Conservation (phyloP, 305 asterid genomes). For the Fraxinus dipetala region DNA sequence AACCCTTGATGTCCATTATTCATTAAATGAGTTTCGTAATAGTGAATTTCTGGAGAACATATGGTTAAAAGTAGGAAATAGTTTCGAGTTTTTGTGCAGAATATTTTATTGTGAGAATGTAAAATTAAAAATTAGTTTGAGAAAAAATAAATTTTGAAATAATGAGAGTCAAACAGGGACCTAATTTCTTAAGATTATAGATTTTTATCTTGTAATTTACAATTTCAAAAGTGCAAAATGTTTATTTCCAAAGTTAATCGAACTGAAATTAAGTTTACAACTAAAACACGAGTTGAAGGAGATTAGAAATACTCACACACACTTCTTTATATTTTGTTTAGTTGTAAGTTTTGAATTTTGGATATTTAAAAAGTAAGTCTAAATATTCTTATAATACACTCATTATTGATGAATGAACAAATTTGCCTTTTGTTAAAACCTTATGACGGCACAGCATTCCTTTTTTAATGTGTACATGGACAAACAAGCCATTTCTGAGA, state of each 20-base stretch:
- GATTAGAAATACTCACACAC: background rate
- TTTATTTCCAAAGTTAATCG: background rate
- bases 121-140: no score
- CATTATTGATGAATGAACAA: background rate
- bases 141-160: no score
- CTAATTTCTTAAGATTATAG: no score
- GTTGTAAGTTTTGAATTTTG: background rate
- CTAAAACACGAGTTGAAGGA: background rate
- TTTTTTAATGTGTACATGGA: background rate
- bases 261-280: background rate
- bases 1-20: no score
- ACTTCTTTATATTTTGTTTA: background rate
- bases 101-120: no score
- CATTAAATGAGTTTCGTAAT: no score
- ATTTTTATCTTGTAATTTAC: background rate
- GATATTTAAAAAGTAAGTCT: background rate
- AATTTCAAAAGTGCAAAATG: background rate
- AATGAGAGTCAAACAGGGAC: no score
- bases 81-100: no score
- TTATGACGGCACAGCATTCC: background rate
- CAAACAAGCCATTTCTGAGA: background rate
- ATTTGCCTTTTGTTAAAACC: background rate
- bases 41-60: no score
- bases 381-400: background rate
- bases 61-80: no score